Evolutionary conservation across 176 grass and related monocot genomes (phyloP), one percentile per base, ranked within the genome.

Genomic region (Musa itinerans): DNA sequence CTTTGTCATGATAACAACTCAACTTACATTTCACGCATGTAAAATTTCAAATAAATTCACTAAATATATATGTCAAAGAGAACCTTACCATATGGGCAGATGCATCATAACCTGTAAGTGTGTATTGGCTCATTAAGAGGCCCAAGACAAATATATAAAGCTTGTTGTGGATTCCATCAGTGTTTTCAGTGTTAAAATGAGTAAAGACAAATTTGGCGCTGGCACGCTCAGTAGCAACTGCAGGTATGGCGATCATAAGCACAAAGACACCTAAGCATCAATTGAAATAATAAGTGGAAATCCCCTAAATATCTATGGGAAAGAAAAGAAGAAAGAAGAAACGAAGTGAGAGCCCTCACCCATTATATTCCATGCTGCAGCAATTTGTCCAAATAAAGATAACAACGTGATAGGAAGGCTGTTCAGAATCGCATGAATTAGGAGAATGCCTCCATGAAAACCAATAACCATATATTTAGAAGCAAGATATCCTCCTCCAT

Each of bases 71-170:
- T 34, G 5, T 34, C 29, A 34, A 34, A 34, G 29, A 34, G 29
- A 76, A 50, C 72, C 29, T 53, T 87, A 92, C 94, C 95, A 99
- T 88, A 76, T 94, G 90, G 1, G 90, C 95, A 1, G 90, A 99
- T 10, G 90, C 90, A 56, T 99, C 95, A 69, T 99, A 99, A 65
- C 95, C 95, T 1, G 69, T 63, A 24, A 99, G 78, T 6, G 88
- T 89, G 73, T 94, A 99, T 80, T 91, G 91, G 86, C 90, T 99
- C 95, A 94, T 94, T 48, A 99, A 68, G 49, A 99, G 84, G 1
- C 95, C 90, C 10, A 99, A 85, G 24, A 91, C 82, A 19, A 89
- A 94, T 68, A 99, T 94, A 79, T 99, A 94, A 1, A 91, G 2
- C 23, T 82, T 91, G 78, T 76, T 94, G 84, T 93, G 90, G 69